A percentile compares a stretch with the other conserved stretches of the same genome.
Conservation (phyloP, 2,329 filamentous ascomycete genomes). For the Colletotrichum echinochloae region DNA sequence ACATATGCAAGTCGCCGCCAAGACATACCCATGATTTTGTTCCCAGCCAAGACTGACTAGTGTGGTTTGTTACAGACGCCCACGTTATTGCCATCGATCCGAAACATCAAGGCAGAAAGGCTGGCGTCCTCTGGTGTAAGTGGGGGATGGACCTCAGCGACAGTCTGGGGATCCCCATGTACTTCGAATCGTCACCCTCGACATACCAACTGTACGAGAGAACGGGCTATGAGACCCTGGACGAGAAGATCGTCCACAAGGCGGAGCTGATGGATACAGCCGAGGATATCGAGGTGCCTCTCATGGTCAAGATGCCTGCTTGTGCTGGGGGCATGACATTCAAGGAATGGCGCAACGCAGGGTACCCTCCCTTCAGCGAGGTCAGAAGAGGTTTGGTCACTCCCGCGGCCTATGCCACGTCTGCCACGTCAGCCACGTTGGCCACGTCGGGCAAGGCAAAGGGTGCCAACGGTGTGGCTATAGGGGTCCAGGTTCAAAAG, state of each 20-base stretch:
- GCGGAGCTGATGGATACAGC: conserved; percentile 50
- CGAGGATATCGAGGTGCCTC: conserved; percentile 53
- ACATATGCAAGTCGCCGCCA: conserved; percentile 54
- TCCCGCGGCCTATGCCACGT: background rate
- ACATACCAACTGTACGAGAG: conserved; percentile 59
- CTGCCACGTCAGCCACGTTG: no score
- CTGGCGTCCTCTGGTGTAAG: conserved; percentile 56
- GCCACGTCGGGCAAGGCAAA: conserved; percentile 10
- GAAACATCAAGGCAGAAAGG: conserved; percentile 55
- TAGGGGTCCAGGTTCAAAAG: conserved; percentile 34
- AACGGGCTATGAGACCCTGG: conserved; percentile 57
- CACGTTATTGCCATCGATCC: conserved; percentile 61
- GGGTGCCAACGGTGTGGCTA: conserved; percentile 2
- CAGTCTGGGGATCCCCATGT: conserved; percentile 54
- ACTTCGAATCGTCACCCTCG: conserved; percentile 59
- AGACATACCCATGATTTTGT: background rate
- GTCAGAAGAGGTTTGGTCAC: conserved; percentile 22
- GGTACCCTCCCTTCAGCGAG: conserved; percentile 37
- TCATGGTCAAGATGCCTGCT: conserved; percentile 57
- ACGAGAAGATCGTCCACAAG: conserved; percentile 55
- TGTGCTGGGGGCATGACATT: conserved; percentile 49
- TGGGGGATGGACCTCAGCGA: conserved; percentile 55
- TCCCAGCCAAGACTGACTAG: conserved; percentile 10
- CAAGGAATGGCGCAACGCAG: conserved; percentile 48
- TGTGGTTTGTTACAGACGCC: conserved; percentile 45